phyloP scores from a whole-genome alignment of 495 filamentous ascomycete species.

The Penicillium malachiteum region DNA sequence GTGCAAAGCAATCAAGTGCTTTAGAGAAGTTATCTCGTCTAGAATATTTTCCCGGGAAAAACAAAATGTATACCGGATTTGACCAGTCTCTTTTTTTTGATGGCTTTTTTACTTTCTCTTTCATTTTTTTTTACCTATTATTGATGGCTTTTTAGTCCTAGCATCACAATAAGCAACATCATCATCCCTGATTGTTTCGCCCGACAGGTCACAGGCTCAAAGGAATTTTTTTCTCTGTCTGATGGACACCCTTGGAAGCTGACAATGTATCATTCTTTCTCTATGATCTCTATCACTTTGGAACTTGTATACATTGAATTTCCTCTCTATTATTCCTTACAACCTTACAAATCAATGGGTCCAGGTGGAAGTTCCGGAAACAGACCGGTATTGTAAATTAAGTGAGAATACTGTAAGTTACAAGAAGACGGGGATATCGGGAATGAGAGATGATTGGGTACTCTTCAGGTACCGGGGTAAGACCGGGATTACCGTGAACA shows the following conservation, averaged over 20 bases:
- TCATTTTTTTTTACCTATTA: background rate
- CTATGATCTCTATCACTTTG: background rate
- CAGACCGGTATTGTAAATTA: slow-evolving; percentile 2
- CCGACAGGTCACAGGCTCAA: slow-evolving; percentile 7
- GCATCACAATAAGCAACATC: slow-evolving; percentile 1
- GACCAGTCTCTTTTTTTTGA: background rate
- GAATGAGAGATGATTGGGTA: background rate
- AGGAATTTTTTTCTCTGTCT: background rate
- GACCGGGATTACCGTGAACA: background rate
- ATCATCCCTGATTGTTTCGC: background rate
- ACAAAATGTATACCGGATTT: background rate
- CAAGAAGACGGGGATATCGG: background rate
- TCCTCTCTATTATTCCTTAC: too few species aligned
- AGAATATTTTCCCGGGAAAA: background rate
- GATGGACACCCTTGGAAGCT: background rate
- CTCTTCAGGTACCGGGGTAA: slow-evolving; percentile 1
- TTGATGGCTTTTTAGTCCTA: background rate
- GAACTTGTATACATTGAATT: background rate
- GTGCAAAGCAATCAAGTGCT: background rate
- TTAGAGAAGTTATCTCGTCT: slow-evolving; percentile 6
- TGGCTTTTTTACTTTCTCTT: background rate
- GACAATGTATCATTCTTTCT: background rate
- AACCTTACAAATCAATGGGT: too few species aligned
- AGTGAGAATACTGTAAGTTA: background rate
- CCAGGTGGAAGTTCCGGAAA: slow-evolving; percentile 2